Evolutionary conservation across 768 basidiomycete genomes (phyloP), one percentile per base, ranked within the genome.

Genomic region (Mrakia frigida): DNA sequence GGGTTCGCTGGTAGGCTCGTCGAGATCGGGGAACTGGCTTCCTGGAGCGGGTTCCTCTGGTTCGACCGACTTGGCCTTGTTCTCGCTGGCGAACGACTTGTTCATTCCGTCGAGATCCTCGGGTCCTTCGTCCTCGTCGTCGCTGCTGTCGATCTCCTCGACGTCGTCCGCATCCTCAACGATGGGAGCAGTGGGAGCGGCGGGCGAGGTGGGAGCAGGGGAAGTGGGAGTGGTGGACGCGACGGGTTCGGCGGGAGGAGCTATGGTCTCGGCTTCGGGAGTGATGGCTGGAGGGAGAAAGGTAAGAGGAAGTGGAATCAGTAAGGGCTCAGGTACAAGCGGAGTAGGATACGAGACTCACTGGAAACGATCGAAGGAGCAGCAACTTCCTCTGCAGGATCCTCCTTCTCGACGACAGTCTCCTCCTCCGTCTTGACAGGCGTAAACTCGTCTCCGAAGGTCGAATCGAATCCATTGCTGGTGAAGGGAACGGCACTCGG

Each of bases 111-210:
- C 84, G 23, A 84, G 78, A 78, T 84, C 84, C 74, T 84, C 84
- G 2, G 84, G 84, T 13, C 81, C 83, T 33, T 82, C 82, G 25
- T 82, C 80, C 69, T 83, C 83, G 33, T 82, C 82, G 37, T 81
- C 82, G 50, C 46, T 56, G 11, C 80, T 81, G 6, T 82, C 81
- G 11, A 78, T 78, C 5, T 73, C 80, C 39, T 78, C 56, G 33
- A 53, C 37, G 23, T 70, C 65, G 18, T 68, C 68, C 5, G 76
- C 72, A 13, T 65, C 53, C 7, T 74, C 18, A 9, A 46, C 31
- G 23, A 69, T 53, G 21, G 70, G 37, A 59, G 73, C 46, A 59
- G 50, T 59, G 46, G 39, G 60, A 21, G 79, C 53, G 23, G 41
- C 79, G 56, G 70, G 37, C 16, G 35, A 31, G 46, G 65, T 70